phyloP scores from a whole-genome alignment of 495 filamentous ascomycete genomes.

The Penicillium canariense region DNA sequence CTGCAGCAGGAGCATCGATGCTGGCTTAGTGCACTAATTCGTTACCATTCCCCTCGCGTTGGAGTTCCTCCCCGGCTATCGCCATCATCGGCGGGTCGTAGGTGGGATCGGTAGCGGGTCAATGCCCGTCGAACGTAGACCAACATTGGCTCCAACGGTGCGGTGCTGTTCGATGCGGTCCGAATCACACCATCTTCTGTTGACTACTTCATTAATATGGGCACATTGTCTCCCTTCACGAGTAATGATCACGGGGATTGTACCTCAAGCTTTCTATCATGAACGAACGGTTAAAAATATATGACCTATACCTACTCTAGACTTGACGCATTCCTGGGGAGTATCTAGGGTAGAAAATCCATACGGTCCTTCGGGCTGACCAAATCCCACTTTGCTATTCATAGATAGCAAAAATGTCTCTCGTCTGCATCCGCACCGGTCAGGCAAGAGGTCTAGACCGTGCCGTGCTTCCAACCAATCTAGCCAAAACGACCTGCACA shows the following conservation, averaged over 20 bases:
- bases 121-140: not conserved
- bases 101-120: not conserved
- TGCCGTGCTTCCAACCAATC: not conserved
- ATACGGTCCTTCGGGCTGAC: not conserved
- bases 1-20: conserved; percentile 7
- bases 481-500: not conserved
- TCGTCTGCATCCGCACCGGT: not conserved
- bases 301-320: too few relatives aligned
- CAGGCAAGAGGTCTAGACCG: not conserved
- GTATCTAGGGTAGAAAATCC: too few relatives aligned
- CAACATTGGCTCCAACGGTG: not conserved
- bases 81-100: not conserved
- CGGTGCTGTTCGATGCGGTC: not conserved
- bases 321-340: too few relatives aligned
- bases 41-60: not conserved
- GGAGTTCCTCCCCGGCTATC: not conserved
- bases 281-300: not conserved
- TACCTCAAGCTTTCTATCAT: not conserved
- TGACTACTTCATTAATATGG: too few relatives aligned
- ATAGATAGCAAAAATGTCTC: not conserved
- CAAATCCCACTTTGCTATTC: not conserved
- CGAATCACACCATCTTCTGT: not conserved
- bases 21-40: not conserved
- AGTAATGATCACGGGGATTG: not conserved
- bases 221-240: not conserved